Evolutionary conservation across 208 protist species (phyloP).

Genomic region (Entamoeba dispar): DNA sequence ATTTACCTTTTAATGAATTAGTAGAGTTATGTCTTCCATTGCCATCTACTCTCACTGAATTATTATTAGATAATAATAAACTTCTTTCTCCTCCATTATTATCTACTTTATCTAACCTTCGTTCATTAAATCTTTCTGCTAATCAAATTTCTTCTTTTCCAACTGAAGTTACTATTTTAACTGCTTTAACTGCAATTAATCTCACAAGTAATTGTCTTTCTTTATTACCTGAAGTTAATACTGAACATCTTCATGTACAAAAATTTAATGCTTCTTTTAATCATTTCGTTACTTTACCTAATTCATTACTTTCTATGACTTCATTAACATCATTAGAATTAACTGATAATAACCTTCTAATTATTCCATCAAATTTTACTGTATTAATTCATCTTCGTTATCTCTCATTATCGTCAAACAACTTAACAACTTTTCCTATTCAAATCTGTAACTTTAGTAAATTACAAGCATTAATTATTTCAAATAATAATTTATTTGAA

Average conservation of each 20-base stretch:
- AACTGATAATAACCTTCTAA: background rate
- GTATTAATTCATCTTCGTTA: background rate
- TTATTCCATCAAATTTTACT: background rate
- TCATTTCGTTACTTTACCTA: background rate
- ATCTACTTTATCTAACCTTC: background rate
- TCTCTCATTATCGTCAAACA: background rate
- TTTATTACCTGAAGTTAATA: background rate
- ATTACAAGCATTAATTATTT: no score
- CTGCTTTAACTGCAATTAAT: background rate
- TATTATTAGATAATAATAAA: background rate
- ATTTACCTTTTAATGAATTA: background rate
- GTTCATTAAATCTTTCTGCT: background rate
- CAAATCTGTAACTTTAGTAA: no score
- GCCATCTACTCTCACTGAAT: background rate
- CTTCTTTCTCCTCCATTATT: background rate
- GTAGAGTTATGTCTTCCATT: background rate
- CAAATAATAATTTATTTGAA: no score
- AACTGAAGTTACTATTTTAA: background rate
- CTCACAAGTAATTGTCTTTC: background rate
- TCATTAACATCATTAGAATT: background rate
- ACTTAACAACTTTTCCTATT: no score
- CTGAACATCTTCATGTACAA: background rate
- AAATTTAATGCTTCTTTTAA: background rate
- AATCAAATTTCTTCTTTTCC: background rate
- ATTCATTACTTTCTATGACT: background rate